Evolutionary conservation across 148 eudicot species (phyloP), one percentile per base, ranked within the genome.

Genomic region (Chenopodium formosanum): DNA sequence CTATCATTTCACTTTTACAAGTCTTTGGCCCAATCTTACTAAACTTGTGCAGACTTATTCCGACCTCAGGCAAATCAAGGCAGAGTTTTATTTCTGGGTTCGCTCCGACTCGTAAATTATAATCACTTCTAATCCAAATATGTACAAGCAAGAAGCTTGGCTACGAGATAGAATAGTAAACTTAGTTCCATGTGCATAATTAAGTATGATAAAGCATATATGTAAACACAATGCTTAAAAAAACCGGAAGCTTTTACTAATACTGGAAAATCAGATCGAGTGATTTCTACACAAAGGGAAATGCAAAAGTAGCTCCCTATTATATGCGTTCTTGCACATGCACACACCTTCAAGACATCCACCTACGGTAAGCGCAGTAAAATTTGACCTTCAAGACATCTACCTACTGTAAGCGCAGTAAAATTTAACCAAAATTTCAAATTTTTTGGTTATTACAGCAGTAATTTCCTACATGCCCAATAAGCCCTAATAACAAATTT

Each of bases 241-340:
- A 14, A n/a, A 34, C 20, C 73, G 50, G 1, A 63, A 73, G 73
- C 27, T 20, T 44, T 40, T 32, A 80, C 29, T 8, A 44, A 13
- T n/a, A 40, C 52, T 12, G 34, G 34, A 53, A 44, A 63, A 12
- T 9, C 9, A 47, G 10, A 80, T 62, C 13, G 63, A 66, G 83
- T 65, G 73, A 50, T 20, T 48, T 10, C 3, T n/a, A 74, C 78
- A 32, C 62, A 70, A 48, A 80, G 75, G 56, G 47, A 66, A 66
- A 58, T 56, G 76, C 67, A 79, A 34, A 79, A 34, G 70, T 23
- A 23, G 23, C 37, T 53, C 50, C 67, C 10, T 10, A 53, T 48
- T 47, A 58, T 80, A 70, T 80, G 76, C 76, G 1, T 37, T 37
- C 34, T 34, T 11, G 64, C 82, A 72, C 23, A 62, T 63, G 71